Percentiles rank a stretch among this genome's conserved stretches.
phyloP scores from a whole-genome alignment of 345 rosid genomes.

The Durio zibethinus region DNA sequence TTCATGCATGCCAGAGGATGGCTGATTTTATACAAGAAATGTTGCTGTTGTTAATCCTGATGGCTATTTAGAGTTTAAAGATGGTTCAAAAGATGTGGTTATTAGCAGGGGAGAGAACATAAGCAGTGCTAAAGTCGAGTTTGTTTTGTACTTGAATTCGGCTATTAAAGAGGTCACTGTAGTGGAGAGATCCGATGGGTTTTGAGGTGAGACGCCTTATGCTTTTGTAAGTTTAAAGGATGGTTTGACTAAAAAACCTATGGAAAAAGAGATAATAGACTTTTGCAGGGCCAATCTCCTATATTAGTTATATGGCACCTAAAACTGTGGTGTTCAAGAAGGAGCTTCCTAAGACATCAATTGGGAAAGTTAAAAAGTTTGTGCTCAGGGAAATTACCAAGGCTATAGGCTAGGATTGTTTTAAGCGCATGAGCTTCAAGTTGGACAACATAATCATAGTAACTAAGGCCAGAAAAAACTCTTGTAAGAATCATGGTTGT shows the following conservation, averaged over 20 bases:
- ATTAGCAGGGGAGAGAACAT: constrained; percentile 63
- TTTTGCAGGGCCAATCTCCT: constrained; percentile 46
- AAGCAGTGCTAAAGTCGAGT: constrained; percentile 50
- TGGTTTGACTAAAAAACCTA: background rate
- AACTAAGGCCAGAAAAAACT: background rate
- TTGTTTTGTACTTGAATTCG: constrained; percentile 31
- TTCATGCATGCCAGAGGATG: constrained; percentile 33
- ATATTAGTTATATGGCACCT: background rate
- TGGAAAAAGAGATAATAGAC: constrained; percentile 39
- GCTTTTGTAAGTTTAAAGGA: constrained; percentile 47
- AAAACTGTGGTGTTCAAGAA: background rate
- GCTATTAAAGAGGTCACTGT: constrained; percentile 46
- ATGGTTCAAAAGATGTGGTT: constrained; percentile 44
- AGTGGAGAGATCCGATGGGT: constrained; percentile 52
- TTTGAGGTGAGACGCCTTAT: constrained; percentile 60
- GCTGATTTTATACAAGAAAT: constrained; percentile 36
- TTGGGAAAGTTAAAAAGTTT: background rate
- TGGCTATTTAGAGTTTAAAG: constrained; percentile 40
- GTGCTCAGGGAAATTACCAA: background rate
- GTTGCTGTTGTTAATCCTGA: constrained; percentile 39
- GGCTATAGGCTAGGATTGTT: background rate
- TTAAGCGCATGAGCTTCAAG: background rate
- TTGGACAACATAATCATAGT: background rate
- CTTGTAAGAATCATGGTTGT: background rate
- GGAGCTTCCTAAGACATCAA: background rate